Conservation (phyloP, 148 eudicot genomes). For the Fagopyrum homotropicum region DNA sequence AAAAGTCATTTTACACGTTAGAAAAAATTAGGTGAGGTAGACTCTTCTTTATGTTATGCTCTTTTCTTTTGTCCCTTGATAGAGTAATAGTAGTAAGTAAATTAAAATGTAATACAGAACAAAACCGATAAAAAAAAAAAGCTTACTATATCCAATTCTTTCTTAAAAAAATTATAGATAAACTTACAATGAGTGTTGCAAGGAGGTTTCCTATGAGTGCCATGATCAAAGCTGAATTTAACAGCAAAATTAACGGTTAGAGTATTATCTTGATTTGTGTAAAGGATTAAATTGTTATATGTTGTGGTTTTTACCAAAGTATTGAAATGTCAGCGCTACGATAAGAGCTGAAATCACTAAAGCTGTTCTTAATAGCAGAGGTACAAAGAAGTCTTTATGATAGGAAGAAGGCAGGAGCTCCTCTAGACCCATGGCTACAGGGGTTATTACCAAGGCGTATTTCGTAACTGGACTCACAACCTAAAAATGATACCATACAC, state of each 20-base stretch:
- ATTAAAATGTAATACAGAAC: no score
- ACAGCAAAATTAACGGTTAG: not conserved
- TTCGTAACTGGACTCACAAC: slow-evolving; percentile 12
- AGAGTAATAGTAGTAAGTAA: no score
- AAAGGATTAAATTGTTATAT: not conserved
- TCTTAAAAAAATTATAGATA: no score
- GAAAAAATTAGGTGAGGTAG: no score
- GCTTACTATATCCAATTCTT: no score
- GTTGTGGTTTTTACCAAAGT: slow-evolving; percentile 11
- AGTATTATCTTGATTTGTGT: not conserved
- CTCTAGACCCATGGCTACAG: slow-evolving; percentile 14
- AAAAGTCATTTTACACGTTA: no score
- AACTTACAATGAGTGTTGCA: slow-evolving; percentile 16
- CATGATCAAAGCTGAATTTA: slow-evolving; percentile 12
- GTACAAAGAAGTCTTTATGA: not conserved
- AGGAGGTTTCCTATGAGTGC: slow-evolving; percentile 14
- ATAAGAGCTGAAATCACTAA: slow-evolving; percentile 9
- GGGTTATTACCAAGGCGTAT: slow-evolving; percentile 4
- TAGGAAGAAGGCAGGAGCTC: slow-evolving; percentile 8
- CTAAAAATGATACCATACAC: not conserved
- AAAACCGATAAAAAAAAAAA: no score
- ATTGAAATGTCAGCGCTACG: slow-evolving; percentile 13
- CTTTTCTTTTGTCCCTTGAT: no score
- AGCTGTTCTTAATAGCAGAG: slow-evolving; percentile 5
- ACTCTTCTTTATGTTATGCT: no score